Base-by-base conservation (phyloP, 1,284 basidiomycete species). In the Rhodotorula sp. region DNA sequence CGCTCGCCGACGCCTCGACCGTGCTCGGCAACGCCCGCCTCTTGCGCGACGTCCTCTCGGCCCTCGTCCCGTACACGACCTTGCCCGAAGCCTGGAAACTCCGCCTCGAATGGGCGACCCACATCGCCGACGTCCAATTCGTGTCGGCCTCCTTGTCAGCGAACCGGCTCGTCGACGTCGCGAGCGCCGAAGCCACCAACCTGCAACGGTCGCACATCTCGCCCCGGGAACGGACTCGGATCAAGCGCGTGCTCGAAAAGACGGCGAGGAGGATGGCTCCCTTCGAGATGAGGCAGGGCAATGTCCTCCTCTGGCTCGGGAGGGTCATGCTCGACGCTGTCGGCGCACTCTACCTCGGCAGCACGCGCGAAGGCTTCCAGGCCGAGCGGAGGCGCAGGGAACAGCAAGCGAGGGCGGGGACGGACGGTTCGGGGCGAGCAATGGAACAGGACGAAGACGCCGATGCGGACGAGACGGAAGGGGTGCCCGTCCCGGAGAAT, bases 401-500 rank as follows among this genome's bases (percentile, higher is more conserved):
- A 38, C 54, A 55, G 54, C 54, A 55, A 26, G 54, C 54, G 23
- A 15, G 16, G 54, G 54, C 49, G 1, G 28, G 26, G 26, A 18
- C 28, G 28, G 56, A 55, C 34, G 28, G 63, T 15, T 19, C 28
- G 12, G 31, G 49, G 21, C 49, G 43, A n/a, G n/a, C n/a, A 6
- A 52, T 26, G 82, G 38, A 81, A n/a, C 81, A 81, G 34, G 84
- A 83, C 55, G 81, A 81, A 18, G 74, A 68, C 8, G 61, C 80
- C n/a, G 83, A 81, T 19, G 80, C 80, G 26, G 82, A 82, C 34
- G 84, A 83, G 57, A 81, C 81, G 14, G 73, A 66, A 23, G 47
- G 62, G 48, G 69, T 76, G 18, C 75, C 54, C 5, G 54, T 55
- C 16, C 54, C 75, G 15, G 75, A 76, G 71, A 76, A 75, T 49